A percentile compares a stretch with the other conserved stretches of the same genome.
These are phyloP conservation scores for Neurospora sp. DNA, from an alignment of 495 filamentous ascomycete species.

Conservation along the genomic window DNA sequence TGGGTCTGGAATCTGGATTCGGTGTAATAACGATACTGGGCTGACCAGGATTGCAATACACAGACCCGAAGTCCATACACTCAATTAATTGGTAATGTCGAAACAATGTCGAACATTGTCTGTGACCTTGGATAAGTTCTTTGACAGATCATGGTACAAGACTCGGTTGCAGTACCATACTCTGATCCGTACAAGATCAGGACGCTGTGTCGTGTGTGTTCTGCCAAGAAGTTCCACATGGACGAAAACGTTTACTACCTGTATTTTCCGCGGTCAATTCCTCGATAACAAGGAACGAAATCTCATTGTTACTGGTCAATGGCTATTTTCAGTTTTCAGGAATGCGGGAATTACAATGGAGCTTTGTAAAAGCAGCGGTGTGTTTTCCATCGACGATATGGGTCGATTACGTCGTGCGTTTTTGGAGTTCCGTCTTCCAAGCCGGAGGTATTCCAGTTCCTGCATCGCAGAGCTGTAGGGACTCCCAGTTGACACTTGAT, in stretches of 20 bases:
- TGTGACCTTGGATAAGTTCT: not conserved
- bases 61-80: not conserved
- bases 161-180: not conserved
- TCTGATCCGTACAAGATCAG: not conserved
- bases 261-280: not conserved
- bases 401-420: not conserved
- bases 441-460: not conserved
- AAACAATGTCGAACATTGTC: not conserved
- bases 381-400: not conserved
- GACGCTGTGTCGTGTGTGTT: not conserved
- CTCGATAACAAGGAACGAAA: not conserved
- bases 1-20: not conserved
- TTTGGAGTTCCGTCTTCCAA: not conserved
- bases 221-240: not conserved
- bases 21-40: not conserved
- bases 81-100: not conserved
- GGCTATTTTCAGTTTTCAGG: not conserved
- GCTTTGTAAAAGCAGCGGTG: not conserved
- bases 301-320: not conserved
- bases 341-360: not conserved
- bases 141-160: not conserved
- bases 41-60: not conserved
- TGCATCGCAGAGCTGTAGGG: not conserved
- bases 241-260: not conserved
- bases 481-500: not conserved